A percentile compares a stretch with the other conserved stretches of the same genome.
Conservation (phyloP, 164 flowering plant genomes). For the Umbilicus rupestris region DNA sequence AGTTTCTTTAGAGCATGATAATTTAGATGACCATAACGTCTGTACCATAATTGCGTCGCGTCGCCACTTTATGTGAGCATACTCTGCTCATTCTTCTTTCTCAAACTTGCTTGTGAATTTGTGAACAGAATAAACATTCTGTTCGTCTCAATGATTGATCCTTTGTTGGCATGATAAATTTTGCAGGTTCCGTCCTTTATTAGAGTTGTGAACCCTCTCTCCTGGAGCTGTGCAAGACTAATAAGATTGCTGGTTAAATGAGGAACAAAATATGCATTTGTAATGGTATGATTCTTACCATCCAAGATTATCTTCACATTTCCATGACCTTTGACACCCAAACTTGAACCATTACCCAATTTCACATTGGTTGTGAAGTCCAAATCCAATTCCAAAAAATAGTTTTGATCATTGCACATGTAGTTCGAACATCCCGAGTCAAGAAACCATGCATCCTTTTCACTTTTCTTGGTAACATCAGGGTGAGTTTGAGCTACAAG, state of each 20-base stretch:
- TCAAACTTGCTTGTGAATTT: not conserved
- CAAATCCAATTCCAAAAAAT: too few species aligned
- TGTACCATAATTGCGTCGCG: not conserved
- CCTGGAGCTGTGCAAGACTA: conserved; percentile 14
- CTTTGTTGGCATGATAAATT: conserved; percentile 12
- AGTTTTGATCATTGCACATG: too few species aligned
- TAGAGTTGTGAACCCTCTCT: conserved; percentile 8
- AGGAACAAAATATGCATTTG: not conserved
- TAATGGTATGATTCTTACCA: not conserved
- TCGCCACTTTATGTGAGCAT: not conserved
- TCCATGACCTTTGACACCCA: conserved; percentile 10
- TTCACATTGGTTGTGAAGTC: not conserved
- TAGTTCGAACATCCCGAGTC: conserved; percentile 5
- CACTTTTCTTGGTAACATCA: not conserved
- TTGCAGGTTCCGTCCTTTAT: conserved; percentile 10
- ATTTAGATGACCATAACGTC: conserved; percentile 5
- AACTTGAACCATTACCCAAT: conserved; percentile 1
- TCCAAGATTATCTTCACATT: not conserved
- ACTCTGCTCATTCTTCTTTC: not conserved
- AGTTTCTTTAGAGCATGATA: not conserved
- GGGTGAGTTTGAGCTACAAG: conserved; percentile 4
- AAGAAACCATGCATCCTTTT: conserved; percentile 6
- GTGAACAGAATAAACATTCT: conserved; percentile 11
- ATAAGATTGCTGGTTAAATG: conserved; percentile 4
- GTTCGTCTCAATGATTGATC: conserved; percentile 14